phyloP scores from a whole-genome alignment of 352 stramenopile genomes.

The Plasmopara muralis region DNA sequence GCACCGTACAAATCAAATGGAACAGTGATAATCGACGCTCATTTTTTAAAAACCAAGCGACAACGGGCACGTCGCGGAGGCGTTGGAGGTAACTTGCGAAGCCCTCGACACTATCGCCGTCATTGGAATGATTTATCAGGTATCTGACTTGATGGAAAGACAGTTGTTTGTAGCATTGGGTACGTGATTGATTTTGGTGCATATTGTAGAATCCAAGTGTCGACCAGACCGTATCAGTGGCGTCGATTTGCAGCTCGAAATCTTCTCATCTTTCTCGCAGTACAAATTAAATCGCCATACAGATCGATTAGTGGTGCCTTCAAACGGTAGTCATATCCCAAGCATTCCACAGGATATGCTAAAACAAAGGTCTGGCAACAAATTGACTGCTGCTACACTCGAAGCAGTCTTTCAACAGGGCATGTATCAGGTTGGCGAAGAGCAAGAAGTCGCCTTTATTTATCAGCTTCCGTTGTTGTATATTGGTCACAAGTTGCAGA shows the following conservation, averaged over 20 bases:
- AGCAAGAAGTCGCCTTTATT: conserved; percentile 52
- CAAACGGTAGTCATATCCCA: conserved; percentile 19
- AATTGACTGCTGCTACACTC: conserved; percentile 28
- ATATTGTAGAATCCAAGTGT: conserved; percentile 24
- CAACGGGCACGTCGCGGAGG: conserved; percentile 14
- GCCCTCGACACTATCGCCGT: conserved; percentile 40
- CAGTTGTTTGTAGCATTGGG: background rate
- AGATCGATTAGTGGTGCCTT: conserved; percentile 25
- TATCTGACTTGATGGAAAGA: conserved; percentile 10
- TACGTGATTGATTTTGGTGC: conserved; percentile 1
- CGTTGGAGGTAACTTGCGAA: conserved; percentile 32
- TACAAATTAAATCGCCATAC: conserved; percentile 45
- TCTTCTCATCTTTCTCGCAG: conserved; percentile 40
- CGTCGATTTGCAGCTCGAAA: conserved; percentile 37
- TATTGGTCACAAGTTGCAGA: conserved; percentile 42
- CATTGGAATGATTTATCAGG: conserved; percentile 59
- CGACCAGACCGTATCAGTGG: conserved; percentile 35
- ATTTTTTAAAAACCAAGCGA: conserved; percentile 14
- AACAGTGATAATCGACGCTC: conserved; percentile 9
- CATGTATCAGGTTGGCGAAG: conserved; percentile 30
- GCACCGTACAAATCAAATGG: conserved; percentile 10
- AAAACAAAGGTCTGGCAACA: conserved; percentile 25
- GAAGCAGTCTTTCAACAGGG: conserved; percentile 47
- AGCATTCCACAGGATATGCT: conserved; percentile 38
- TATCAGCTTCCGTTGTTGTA: conserved; percentile 49